Conservation (phyloP, 148 eudicot genomes). For the Beta vulgaris region DNA sequence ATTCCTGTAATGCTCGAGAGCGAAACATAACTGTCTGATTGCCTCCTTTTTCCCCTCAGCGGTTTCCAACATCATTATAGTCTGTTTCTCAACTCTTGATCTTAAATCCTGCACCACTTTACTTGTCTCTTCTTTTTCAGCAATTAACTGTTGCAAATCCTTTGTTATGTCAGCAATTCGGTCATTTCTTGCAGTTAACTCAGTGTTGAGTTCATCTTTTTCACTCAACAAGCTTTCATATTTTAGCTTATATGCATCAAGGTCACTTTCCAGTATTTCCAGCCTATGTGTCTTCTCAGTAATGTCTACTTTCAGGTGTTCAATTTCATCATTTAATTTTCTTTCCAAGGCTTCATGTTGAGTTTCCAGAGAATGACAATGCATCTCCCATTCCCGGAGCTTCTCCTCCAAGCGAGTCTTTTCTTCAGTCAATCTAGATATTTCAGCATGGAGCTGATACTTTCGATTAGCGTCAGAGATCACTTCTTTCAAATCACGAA, state of each 20-base stretch:
- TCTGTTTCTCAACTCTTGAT: constrained; percentile 38
- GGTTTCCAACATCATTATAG: constrained; percentile 43
- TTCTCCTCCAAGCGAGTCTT: constrained; percentile 51
- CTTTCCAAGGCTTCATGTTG: constrained; percentile 40
- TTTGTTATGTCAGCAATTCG: constrained; percentile 38
- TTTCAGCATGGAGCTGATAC: constrained; percentile 58
- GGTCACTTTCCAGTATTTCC: constrained; percentile 33
- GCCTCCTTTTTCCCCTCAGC: constrained; percentile 88
- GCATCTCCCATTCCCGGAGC: constrained; percentile 67
- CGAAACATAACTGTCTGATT: constrained; percentile 78
- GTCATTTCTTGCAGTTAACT: constrained; percentile 41
- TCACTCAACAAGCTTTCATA: constrained; percentile 38
- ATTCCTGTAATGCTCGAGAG: constrained; percentile 71
- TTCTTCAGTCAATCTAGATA: constrained; percentile 54
- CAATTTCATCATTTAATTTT: constrained; percentile 50
- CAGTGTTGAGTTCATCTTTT: constrained; percentile 37
- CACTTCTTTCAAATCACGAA: constrained; percentile 65
- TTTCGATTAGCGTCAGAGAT: constrained; percentile 62
- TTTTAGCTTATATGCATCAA: constrained; percentile 39
- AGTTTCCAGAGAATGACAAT: constrained; percentile 53
- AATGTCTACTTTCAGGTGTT: constrained; percentile 43
- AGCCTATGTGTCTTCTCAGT: constrained; percentile 35
- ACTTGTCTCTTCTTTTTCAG: constrained; percentile 23
- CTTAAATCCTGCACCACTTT: constrained; percentile 38
- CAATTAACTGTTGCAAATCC: constrained; percentile 26